These are phyloP conservation scores for Pythium coloratum DNA, from an alignment of 352 stramenopile species.

Conservation along the genomic window DNA sequence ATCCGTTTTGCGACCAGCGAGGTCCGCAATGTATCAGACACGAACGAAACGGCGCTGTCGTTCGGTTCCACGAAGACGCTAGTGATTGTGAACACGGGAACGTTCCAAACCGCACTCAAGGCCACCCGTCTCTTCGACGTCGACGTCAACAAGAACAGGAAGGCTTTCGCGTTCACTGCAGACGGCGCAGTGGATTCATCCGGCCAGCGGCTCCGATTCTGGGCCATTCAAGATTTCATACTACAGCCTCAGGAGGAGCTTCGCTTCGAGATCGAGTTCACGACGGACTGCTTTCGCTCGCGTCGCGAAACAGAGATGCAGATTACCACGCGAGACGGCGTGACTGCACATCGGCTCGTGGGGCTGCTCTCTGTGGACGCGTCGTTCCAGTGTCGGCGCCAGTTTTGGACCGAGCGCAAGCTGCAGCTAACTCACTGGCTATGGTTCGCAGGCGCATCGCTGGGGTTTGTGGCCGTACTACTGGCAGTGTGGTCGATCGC, in stretches of 20 bases:
- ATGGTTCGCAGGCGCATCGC: background rate
- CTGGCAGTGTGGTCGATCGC: background rate
- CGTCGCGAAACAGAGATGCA: background rate
- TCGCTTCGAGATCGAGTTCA: background rate
- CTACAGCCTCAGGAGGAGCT: background rate
- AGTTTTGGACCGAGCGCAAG: background rate
- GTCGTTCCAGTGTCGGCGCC: slow-evolving; percentile 7
- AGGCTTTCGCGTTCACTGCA: background rate
- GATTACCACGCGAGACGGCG: background rate
- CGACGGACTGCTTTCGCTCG: background rate
- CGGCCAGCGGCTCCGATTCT: background rate
- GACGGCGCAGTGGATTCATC: background rate
- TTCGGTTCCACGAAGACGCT: background rate
- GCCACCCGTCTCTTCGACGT: background rate
- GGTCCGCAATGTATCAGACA: background rate
- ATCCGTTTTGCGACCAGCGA: background rate
- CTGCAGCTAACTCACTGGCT: background rate
- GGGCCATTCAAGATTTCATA: background rate
- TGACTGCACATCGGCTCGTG: background rate
- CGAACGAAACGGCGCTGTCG: background rate
- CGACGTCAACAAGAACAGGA: background rate
- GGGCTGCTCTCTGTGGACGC: background rate
- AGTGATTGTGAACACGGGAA: background rate
- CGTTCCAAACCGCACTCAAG: background rate
- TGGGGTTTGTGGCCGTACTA: background rate